phyloP scores from a whole-genome alignment of 805 yeast species.

The Candida krabiensis region DNA sequence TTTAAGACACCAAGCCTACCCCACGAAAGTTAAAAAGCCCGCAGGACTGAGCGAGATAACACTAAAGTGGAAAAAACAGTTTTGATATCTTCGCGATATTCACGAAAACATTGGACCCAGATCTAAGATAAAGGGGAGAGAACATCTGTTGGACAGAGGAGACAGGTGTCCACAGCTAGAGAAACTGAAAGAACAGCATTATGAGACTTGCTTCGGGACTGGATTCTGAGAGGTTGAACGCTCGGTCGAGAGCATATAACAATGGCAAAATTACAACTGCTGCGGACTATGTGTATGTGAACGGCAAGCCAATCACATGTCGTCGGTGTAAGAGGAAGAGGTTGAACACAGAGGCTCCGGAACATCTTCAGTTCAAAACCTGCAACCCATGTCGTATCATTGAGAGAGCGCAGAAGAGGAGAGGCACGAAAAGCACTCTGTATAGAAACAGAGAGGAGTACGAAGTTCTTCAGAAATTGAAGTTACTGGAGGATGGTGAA shows the following conservation, averaged over 20 bases:
- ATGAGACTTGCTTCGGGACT: constrained; percentile 22
- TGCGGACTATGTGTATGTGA: constrained; percentile 22
- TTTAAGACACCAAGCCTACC: too few relatives aligned
- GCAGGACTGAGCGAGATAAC: not conserved
- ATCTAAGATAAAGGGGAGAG: not conserved
- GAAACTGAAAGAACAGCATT: too few relatives aligned
- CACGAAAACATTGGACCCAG: not conserved
- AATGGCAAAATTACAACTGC: constrained; percentile 11
- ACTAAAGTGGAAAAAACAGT: not conserved
- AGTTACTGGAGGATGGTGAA: constrained; percentile 10
- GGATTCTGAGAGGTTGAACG: constrained; percentile 17
- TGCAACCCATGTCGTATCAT: constrained; percentile 59
- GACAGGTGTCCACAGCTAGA: too few relatives aligned
- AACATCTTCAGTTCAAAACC: constrained; percentile 55
- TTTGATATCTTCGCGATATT: not conserved
- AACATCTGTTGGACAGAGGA: too few relatives aligned
- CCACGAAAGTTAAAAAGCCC: not conserved
- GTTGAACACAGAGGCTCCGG: constrained; percentile 55
- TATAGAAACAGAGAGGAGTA: constrained; percentile 18
- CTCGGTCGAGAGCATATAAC: constrained; percentile 17
- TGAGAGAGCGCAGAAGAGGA: constrained; percentile 43
- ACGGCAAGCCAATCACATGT: constrained; percentile 41
- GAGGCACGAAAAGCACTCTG: constrained; percentile 24
- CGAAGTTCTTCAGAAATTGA: constrained; percentile 15
- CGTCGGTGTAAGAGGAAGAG: constrained; percentile 60